Evolutionary conservation across 805 yeast species (phyloP).

Genomic region (Metschnikowia anglica): DNA sequence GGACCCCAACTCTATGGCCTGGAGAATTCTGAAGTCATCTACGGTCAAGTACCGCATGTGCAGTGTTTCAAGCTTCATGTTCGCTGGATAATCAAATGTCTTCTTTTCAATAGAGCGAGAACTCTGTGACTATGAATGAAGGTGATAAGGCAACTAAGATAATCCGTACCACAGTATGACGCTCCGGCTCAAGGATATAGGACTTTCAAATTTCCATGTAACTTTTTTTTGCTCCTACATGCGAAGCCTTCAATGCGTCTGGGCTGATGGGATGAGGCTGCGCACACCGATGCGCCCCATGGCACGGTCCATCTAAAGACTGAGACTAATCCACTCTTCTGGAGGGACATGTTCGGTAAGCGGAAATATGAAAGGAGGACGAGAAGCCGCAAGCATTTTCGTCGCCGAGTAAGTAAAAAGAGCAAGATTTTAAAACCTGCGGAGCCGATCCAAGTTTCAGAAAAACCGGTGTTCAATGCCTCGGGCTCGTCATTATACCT

Average conservation of each 20-base stretch:
- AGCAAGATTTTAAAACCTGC: slow-evolving; percentile 10
- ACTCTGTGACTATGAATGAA: too few relatives aligned
- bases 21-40: slow-evolving; percentile 86
- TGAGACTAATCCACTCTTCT: neutral
- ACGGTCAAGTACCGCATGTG: slow-evolving; percentile 91
- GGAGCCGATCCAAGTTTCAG: slow-evolving; percentile 1
- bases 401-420: slow-evolving; percentile 10
- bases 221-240: slow-evolving; percentile 1
- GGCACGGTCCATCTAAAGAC: neutral
- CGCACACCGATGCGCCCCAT: too few relatives aligned
- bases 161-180: too few relatives aligned
- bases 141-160: too few relatives aligned
- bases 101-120: too few relatives aligned
- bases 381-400: slow-evolving; percentile 9
- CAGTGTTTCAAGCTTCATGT: slow-evolving; percentile 87
- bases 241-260: slow-evolving; percentile 1
- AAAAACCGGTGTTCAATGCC: slow-evolving; percentile 18
- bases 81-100: slow-evolving; percentile 16
- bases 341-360: slow-evolving; percentile 15
- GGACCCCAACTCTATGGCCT: slow-evolving; percentile 88
- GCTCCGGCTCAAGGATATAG: too few relatives aligned
- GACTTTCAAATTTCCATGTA: too few relatives aligned
- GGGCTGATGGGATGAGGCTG: slow-evolving; percentile 3
- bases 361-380: slow-evolving; percentile 13
- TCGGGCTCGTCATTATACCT: slow-evolving; percentile 17